These are phyloP conservation scores for Solidago caesia DNA, from an alignment of 129 eudicot species.

Conservation along the genomic window DNA sequence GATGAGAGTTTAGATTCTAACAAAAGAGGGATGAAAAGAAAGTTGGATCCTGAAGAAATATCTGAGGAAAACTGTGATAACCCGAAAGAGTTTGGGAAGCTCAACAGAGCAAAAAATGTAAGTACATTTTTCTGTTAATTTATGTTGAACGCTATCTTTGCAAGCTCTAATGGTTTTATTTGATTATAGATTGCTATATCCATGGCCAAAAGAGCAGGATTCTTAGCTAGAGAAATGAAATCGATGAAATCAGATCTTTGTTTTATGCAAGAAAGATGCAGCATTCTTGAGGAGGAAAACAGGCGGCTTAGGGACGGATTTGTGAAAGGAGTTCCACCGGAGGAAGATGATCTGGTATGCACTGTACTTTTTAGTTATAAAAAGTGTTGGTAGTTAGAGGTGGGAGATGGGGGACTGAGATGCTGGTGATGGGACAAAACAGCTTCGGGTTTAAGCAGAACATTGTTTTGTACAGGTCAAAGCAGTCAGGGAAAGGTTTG, in stretches of 20 bases:
- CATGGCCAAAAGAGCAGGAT: slow-evolving; percentile 76
- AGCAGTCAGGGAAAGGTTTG: background rate
- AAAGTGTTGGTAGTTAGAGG: background rate
- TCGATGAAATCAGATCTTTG: slow-evolving; percentile 75
- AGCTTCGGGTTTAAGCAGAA: background rate
- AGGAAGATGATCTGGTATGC: slow-evolving; percentile 90
- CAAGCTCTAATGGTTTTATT: background rate
- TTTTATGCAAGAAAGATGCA: slow-evolving; percentile 78
- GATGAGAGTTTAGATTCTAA: slow-evolving; percentile 39
- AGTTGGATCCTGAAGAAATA: slow-evolving; percentile 41
- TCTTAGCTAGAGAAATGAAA: slow-evolving; percentile 78
- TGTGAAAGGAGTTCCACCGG: slow-evolving; percentile 65
- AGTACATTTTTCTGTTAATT: slow-evolving; percentile 18
- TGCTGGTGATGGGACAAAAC: background rate
- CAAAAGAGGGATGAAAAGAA: slow-evolving; percentile 64
- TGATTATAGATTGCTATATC: slow-evolving; percentile 67
- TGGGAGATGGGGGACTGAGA: background rate
- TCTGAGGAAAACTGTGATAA: slow-evolving; percentile 24
- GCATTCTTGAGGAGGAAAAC: slow-evolving; percentile 85
- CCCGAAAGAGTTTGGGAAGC: slow-evolving; percentile 47
- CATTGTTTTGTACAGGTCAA: background rate
- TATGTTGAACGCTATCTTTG: background rate
- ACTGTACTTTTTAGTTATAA: background rate
- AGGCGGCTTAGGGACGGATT: slow-evolving; percentile 73
- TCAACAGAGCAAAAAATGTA: slow-evolving; percentile 80